Conservation (phyloP, 306 rosid species). For the Neltuma alba region DNA sequence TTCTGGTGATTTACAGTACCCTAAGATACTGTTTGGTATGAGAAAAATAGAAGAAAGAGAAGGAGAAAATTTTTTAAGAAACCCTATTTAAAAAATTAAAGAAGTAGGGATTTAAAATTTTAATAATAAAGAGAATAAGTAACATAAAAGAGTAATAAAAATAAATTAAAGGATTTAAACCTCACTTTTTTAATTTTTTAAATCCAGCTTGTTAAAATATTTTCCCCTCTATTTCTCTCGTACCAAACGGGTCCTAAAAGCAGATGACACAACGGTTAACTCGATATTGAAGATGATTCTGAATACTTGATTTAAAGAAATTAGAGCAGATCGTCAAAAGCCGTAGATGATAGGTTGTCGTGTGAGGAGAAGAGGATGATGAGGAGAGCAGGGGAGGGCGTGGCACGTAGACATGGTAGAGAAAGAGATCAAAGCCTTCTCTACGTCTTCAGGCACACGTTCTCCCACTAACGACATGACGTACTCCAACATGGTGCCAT, state of each 20-base stretch:
- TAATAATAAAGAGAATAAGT: too few relatives aligned
- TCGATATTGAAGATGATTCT: not conserved
- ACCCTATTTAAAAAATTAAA: too few relatives aligned
- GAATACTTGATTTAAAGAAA: not conserved
- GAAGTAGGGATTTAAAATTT: too few relatives aligned
- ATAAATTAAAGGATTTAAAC: too few relatives aligned
- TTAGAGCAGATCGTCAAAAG: constrained; percentile 28
- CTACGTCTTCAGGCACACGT: constrained; percentile 29
- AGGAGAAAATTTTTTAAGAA: too few relatives aligned
- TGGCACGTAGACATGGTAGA: constrained; percentile 17
- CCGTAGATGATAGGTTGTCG: constrained; percentile 36
- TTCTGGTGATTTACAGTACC: not conserved
- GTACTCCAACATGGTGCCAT: constrained; percentile 40
- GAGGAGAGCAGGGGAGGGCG: constrained; percentile 24
- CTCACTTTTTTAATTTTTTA: too few relatives aligned
- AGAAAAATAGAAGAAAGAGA: too few relatives aligned
- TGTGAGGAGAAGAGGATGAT: not conserved
- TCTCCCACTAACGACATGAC: constrained; percentile 32
- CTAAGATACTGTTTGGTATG: too few relatives aligned
- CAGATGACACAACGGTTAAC: not conserved
- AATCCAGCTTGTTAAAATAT: too few relatives aligned
- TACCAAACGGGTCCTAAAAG: too few relatives aligned
- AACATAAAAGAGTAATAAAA: too few relatives aligned
- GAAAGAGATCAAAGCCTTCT: not conserved
- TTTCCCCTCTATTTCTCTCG: too few relatives aligned